Evolutionary conservation across 805 yeast species (phyloP).

Genomic region (Danielia oregonensis): DNA sequence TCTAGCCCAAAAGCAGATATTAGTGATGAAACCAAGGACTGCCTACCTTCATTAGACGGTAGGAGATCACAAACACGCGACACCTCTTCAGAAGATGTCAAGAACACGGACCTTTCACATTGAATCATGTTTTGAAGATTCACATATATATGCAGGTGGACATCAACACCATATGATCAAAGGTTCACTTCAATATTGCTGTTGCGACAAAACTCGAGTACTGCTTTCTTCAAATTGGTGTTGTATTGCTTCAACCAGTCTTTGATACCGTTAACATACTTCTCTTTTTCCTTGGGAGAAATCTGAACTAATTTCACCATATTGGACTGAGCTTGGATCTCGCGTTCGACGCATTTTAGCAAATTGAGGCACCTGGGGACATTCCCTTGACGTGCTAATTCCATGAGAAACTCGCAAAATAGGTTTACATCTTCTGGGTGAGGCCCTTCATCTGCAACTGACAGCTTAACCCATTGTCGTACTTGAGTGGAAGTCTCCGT

Average conservation of each 20-base stretch:
- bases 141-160: no score
- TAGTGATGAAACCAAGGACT: slow-evolving; percentile 40
- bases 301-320: slow-evolving; percentile 6
- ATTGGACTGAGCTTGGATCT: slow-evolving; percentile 4
- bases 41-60: slow-evolving; percentile 54
- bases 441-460: slow-evolving; percentile 12
- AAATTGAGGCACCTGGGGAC: slow-evolving; percentile 4
- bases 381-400: slow-evolving; percentile 4
- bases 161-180: no score
- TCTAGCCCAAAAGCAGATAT: slow-evolving; percentile 39
- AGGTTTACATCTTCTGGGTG: slow-evolving; percentile 13
- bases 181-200: slow-evolving; percentile 3
- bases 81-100: slow-evolving; percentile 18
- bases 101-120: slow-evolving; percentile 22
- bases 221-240: slow-evolving; percentile 2
- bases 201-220: slow-evolving; percentile 4
- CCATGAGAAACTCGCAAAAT: slow-evolving; percentile 6
- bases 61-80: slow-evolving; percentile 34
- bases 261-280: slow-evolving; percentile 10
- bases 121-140: no score
- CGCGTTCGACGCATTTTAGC: slow-evolving; percentile 4
- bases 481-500: slow-evolving; percentile 9
- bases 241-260: slow-evolving; percentile 18
- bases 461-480: slow-evolving; percentile 10
- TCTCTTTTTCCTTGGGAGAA: not conserved